Conservation (phyloP, 805 yeast species). For the Yarrowia divulgata region DNA sequence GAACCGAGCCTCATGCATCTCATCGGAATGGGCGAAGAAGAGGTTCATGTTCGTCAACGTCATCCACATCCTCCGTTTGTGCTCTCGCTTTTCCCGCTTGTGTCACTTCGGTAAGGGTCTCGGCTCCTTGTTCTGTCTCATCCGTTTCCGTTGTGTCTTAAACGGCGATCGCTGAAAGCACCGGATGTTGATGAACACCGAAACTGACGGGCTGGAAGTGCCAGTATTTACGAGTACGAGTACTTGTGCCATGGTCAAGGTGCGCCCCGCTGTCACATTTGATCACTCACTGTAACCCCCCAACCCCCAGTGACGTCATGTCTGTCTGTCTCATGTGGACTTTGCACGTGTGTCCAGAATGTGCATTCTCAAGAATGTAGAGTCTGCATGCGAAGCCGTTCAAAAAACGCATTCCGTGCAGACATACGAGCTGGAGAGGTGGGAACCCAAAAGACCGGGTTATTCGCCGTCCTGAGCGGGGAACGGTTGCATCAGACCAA, state of each 20-base stretch:
- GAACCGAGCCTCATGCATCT: no score
- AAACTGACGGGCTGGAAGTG: no score
- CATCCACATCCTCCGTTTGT: background rate
- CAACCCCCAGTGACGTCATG: background rate
- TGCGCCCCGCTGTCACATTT: no score
- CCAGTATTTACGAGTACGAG: background rate
- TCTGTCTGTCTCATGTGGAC: background rate
- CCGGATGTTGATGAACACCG: no score
- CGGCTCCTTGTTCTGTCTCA: slow-evolving; percentile 14
- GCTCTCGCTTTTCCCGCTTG: background rate
- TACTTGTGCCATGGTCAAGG: no score
- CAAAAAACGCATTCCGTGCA: slow-evolving; percentile 23
- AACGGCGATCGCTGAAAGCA: background rate
- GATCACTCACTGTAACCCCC: no score
- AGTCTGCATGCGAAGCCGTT: slow-evolving; percentile 11
- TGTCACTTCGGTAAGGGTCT: background rate
- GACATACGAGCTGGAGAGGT: slow-evolving; percentile 1
- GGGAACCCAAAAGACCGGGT: no score
- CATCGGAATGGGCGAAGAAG: background rate
- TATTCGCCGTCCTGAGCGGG: no score
- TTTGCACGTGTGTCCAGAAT: slow-evolving; percentile 4
- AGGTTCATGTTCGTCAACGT: background rate
- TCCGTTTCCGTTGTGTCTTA: background rate
- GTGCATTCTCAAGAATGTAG: background rate
- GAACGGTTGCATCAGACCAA: no score